A percentile compares a stretch with the other conserved stretches of the same genome.
phyloP scores from a whole-genome alignment of 345 rosid species.

The Acer negundo region DNA sequence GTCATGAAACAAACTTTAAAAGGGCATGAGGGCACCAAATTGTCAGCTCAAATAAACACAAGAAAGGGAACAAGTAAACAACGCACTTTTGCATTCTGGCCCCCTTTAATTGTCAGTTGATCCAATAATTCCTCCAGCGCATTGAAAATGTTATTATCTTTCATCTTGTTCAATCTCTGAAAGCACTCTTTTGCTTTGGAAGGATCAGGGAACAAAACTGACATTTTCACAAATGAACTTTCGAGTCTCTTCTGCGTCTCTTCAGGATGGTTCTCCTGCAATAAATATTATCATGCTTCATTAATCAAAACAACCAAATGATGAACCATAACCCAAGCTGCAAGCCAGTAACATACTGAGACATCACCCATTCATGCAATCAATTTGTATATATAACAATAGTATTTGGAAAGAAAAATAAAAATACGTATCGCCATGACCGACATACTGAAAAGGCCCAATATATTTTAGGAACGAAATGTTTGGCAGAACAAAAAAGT shows the following conservation, averaged over 20 bases:
- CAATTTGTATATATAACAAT: not conserved
- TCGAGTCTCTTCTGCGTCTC: slow-evolving; percentile 50
- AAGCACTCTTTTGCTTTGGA: slow-evolving; percentile 72
- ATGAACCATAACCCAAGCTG: not conserved
- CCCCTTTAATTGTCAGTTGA: slow-evolving; percentile 39
- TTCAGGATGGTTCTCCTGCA: slow-evolving; percentile 57
- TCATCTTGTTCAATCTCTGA: slow-evolving; percentile 62
- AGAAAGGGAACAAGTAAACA: slow-evolving; percentile 18
- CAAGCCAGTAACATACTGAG: not conserved
- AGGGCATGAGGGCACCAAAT: not conserved
- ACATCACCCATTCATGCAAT: not conserved
- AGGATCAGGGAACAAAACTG: slow-evolving; percentile 76
- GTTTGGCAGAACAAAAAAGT: not conserved
- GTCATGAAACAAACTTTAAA: not conserved
- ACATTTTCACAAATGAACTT: slow-evolving; percentile 59
- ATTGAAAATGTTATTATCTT: slow-evolving; percentile 58
- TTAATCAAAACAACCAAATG: slow-evolving; percentile 14
- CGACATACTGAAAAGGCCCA: not conserved
- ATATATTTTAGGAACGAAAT: not conserved
- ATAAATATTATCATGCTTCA: slow-evolving; percentile 18
- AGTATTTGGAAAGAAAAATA: not conserved
- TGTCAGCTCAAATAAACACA: slow-evolving; percentile 10
- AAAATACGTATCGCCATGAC: not conserved
- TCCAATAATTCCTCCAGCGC: slow-evolving; percentile 55
- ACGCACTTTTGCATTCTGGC: slow-evolving; percentile 51